These are phyloP conservation scores for Arachnopeziza araneosa DNA, from an alignment of 2,329 filamentous ascomycete genomes.

Conservation along the genomic window DNA sequence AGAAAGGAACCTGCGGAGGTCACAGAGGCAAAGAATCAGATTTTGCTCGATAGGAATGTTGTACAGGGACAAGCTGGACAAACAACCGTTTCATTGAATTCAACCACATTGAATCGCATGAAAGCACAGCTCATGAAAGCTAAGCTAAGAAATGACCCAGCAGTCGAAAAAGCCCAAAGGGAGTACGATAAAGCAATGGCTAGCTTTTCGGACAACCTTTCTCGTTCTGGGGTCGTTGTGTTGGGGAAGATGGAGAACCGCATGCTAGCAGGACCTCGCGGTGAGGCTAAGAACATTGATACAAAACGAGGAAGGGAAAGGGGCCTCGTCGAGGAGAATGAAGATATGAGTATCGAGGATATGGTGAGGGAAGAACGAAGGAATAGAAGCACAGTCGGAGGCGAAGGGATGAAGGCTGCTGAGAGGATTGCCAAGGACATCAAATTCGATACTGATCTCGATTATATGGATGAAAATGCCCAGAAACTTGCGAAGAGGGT, in stretches of 20 bases:
- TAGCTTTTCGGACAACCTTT: conserved; percentile 46
- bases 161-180: conserved; percentile 53
- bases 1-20: conserved; percentile 34
- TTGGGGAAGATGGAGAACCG: conserved; percentile 85
- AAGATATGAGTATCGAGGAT: conserved; percentile 93
- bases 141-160: conserved; percentile 54
- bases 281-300: conserved; percentile 71
- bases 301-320: conserved; percentile 80
- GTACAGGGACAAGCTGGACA: neutral
- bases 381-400: conserved; percentile 69
- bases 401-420: conserved; percentile 76
- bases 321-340: conserved; percentile 81
- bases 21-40: conserved; percentile 25
- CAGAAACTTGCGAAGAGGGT: conserved; percentile 80
- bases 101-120: conserved; percentile 78
- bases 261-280: conserved; percentile 68
- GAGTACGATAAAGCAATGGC: conserved; percentile 76
- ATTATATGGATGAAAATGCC: conserved; percentile 97
- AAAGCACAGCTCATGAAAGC: conserved; percentile 96
- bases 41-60: neutral
- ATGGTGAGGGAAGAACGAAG: conserved; percentile 94
- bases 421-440: conserved; percentile 91
- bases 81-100: conserved; percentile 48
- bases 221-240: conserved; percentile 64
- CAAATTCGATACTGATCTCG: conserved; percentile 86